Conservation (phyloP, 306 rosid species). For the Fagus crenata region DNA sequence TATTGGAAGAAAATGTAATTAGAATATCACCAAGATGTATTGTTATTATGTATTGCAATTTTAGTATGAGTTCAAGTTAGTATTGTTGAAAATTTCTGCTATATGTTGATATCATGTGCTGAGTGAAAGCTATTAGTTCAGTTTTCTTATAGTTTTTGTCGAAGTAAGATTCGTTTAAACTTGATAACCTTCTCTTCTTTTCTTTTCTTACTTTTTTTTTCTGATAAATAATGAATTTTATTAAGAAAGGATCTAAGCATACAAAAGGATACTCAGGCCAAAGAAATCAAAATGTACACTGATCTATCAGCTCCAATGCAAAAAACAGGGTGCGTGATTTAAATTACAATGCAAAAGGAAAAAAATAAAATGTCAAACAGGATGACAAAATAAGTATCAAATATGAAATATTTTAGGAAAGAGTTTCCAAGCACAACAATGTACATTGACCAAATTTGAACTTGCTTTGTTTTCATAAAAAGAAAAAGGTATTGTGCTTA, state of each 20-base stretch:
- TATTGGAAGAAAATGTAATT: background rate
- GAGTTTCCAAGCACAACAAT: background rate
- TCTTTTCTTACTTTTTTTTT: background rate
- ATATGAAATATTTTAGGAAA: background rate
- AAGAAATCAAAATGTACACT: too few relatives aligned
- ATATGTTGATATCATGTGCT: background rate
- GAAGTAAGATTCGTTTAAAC: background rate
- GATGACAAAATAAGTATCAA: background rate
- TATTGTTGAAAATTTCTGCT: background rate
- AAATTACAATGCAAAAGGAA: background rate
- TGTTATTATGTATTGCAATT: too few relatives aligned
- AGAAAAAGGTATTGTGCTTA: background rate
- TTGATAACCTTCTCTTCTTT: background rate
- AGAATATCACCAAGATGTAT: background rate
- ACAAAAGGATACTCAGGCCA: too few relatives aligned
- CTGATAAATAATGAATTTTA: too few relatives aligned
- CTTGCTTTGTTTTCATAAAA: background rate
- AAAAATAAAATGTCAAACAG: background rate
- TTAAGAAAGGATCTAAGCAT: too few relatives aligned
- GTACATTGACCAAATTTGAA: background rate
- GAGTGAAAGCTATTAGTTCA: background rate
- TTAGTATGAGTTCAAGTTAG: background rate
- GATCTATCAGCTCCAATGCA: background rate
- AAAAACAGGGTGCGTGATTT: background rate
- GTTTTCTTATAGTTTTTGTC: background rate